Evolutionary conservation across 495 filamentous ascomycete species (phyloP).

Genomic region (Baudoinia panamericana): DNA sequence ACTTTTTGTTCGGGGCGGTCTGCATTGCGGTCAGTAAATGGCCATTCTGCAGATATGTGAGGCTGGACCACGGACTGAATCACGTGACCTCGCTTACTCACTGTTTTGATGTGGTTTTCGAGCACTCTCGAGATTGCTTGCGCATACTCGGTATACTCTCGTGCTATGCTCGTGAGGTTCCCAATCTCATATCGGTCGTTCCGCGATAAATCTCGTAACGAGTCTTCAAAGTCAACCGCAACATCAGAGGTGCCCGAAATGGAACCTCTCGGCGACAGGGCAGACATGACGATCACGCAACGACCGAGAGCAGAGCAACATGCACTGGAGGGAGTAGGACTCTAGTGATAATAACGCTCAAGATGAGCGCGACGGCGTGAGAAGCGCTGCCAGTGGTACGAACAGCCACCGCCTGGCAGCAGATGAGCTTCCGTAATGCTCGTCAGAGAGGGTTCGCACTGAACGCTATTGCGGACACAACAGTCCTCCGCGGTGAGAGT

Average conservation of each 20-base stretch:
- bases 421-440: too few species aligned
- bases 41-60: too few species aligned
- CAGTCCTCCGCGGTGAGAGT: too few species aligned
- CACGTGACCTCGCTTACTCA: slow-evolving; percentile 39
- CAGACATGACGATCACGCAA: slow-evolving; percentile 48
- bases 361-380: too few species aligned
- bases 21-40: slow-evolving; percentile 31
- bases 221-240: slow-evolving; percentile 86
- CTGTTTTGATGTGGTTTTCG: slow-evolving; percentile 83
- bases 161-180: slow-evolving; percentile 89
- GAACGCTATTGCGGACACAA: too few species aligned
- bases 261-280: slow-evolving; percentile 15
- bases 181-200: slow-evolving; percentile 89
- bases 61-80: neutral
- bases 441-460: too few species aligned
- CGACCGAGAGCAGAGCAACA: slow-evolving; percentile 5
- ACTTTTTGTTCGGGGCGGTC: slow-evolving; percentile 71
- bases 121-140: slow-evolving; percentile 77
- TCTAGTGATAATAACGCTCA: too few species aligned
- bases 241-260: slow-evolving; percentile 46
- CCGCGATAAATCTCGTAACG: slow-evolving; percentile 75
- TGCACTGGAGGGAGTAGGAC: too few species aligned
- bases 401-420: too few species aligned
- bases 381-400: too few species aligned
- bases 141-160: slow-evolving; percentile 90